Evolutionary conservation across 1,139 yeast genomes (phyloP).

Genomic region (Torulaspora globosa): DNA sequence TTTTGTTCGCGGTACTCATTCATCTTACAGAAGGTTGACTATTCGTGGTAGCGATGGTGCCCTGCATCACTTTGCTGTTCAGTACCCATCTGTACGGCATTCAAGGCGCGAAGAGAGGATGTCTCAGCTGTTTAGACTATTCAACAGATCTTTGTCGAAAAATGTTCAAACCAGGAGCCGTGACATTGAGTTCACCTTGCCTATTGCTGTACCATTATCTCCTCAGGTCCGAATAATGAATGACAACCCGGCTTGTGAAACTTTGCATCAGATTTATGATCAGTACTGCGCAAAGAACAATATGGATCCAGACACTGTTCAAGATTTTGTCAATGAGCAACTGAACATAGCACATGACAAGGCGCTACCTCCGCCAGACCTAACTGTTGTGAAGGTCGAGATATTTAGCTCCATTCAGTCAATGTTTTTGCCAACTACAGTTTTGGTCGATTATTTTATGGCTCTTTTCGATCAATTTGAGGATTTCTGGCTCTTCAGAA

Average conservation of each 20-base stretch:
- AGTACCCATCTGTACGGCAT: slow-evolving; percentile 96
- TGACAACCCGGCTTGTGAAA: slow-evolving; percentile 72
- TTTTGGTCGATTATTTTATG: slow-evolving; percentile 66
- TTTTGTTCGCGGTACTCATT: slow-evolving; percentile 82
- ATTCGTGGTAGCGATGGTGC: slow-evolving; percentile 94
- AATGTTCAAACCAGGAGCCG: slow-evolving; percentile 88
- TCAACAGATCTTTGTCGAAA: slow-evolving; percentile 73
- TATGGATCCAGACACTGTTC: slow-evolving; percentile 83
- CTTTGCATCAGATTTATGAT: slow-evolving; percentile 86
- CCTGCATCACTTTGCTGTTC: slow-evolving; percentile 88
- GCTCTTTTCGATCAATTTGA: slow-evolving; percentile 72
- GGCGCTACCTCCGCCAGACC: slow-evolving; percentile 86
- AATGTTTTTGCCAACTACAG: slow-evolving; percentile 77
- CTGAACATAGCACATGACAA: slow-evolving; percentile 92
- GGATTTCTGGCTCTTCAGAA: slow-evolving; percentile 96
- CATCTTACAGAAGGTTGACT: slow-evolving; percentile 86
- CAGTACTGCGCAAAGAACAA: slow-evolving; percentile 72
- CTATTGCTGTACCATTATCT: slow-evolving; percentile 88
- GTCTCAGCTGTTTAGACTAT: slow-evolving; percentile 82
- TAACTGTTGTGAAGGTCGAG: slow-evolving; percentile 83
- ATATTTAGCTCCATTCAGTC: slow-evolving; percentile 87
- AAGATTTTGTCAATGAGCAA: slow-evolving; percentile 80
- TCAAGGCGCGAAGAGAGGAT: slow-evolving; percentile 95
- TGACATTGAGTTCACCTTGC: slow-evolving; percentile 78
- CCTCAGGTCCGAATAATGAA: slow-evolving; percentile 91